Evolutionary conservation across 805 yeast genomes (phyloP).

Genomic region (Cyberlindnera maritima): DNA sequence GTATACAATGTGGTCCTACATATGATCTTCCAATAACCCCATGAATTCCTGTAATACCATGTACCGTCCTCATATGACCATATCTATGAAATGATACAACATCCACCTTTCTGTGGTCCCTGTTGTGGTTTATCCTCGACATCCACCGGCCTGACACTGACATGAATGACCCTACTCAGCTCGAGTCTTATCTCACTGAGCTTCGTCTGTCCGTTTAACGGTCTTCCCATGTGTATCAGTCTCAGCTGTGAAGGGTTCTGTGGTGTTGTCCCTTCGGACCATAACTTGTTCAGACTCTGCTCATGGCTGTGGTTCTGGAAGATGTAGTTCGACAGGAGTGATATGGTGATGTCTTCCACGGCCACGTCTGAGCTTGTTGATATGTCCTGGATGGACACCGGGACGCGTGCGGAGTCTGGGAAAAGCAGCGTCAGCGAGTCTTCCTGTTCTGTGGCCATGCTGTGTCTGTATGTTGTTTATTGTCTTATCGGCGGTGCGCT

Average conservation of each 20-base stretch:
- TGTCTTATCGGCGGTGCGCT: too few relatives aligned
- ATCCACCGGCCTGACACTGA: constrained; percentile 29
- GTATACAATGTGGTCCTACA: too few relatives aligned
- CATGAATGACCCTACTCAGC: constrained; percentile 29
- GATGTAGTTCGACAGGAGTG: background rate
- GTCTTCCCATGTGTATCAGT: constrained; percentile 31
- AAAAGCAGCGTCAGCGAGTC: constrained; percentile 8
- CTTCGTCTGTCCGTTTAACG: constrained; percentile 15
- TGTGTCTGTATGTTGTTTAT: too few relatives aligned
- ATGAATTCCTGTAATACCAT: too few relatives aligned
- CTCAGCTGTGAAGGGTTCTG: constrained; percentile 16
- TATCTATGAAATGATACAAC: background rate
- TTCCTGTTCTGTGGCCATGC: too few relatives aligned
- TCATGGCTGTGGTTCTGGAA: background rate
- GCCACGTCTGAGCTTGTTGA: background rate
- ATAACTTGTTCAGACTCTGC: too few relatives aligned
- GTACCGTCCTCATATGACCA: too few relatives aligned
- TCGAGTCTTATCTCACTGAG: constrained; percentile 18
- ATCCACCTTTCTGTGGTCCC: background rate
- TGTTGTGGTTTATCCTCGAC: background rate
- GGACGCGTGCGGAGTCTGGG: constrained; percentile 8
- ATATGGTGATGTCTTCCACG: background rate
- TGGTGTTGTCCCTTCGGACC: background rate
- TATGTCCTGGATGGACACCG: background rate
- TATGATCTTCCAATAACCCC: too few relatives aligned